A percentile compares a stretch with the other conserved stretches of the same genome.
Conservation (phyloP, 2,329 filamentous ascomycete genomes). For the Colletotrichum sp. region DNA sequence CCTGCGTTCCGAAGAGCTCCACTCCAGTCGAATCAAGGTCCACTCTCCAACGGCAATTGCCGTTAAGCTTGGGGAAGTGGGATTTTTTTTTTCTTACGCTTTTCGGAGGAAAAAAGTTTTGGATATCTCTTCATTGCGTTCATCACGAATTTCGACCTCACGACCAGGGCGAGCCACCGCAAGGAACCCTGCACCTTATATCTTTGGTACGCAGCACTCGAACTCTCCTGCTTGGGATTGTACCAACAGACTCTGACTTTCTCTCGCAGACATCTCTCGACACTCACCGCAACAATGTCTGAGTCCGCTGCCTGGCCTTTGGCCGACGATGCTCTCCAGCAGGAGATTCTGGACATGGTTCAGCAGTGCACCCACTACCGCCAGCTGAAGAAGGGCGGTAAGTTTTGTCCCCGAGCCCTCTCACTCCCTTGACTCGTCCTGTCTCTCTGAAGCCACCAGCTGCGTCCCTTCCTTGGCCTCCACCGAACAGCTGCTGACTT, state of each 20-base stretch:
- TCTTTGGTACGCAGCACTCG: neutral
- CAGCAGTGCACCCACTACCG: conserved; percentile 74
- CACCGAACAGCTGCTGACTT: conserved; percentile 45
- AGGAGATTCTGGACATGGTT: conserved; percentile 83
- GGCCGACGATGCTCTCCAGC: conserved; percentile 75
- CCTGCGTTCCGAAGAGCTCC: neutral
- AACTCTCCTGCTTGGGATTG: too few species aligned
- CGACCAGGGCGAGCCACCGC: conserved; percentile 63
- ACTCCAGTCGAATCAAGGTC: neutral
- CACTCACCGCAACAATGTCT: conserved; percentile 10
- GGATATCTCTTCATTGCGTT: neutral
- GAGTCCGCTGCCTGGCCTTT: conserved; percentile 64
- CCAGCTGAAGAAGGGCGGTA: conserved; percentile 89
- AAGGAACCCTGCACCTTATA: conserved; percentile 58
- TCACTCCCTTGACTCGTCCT: neutral
- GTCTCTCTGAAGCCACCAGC: neutral
- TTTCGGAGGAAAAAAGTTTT: neutral
- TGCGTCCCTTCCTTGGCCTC: neutral
- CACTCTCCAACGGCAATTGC: conserved; percentile 4
- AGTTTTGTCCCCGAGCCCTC: conserved; percentile 34
- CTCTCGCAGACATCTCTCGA: neutral
- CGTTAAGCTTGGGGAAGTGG: conserved; percentile 16
- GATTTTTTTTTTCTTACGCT: conserved; percentile 21
- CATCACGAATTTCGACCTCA: conserved; percentile 2
- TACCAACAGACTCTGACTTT: neutral